Base-by-base conservation (phyloP, 2,329 filamentous ascomycete species). In the Arthrobotrys iridis region DNA sequence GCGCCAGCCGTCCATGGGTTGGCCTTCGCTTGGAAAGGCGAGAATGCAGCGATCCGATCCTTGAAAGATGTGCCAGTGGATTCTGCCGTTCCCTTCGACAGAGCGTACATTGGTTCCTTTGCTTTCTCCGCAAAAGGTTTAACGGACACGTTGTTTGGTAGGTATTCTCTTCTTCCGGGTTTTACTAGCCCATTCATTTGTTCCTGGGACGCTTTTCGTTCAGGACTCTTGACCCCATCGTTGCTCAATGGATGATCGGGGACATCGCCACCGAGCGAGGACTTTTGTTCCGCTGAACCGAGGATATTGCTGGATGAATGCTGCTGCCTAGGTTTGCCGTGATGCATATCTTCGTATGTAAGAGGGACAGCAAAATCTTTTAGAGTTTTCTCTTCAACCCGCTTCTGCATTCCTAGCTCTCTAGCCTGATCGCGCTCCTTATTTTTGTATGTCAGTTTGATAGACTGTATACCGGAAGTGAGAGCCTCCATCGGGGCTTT, bases 391-490 rank as follows among this genome's bases (percentile, higher is more conserved):
- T 66, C 68, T 4, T 50, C 60, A 18, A 66, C 13, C n/a, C 55
- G 43, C 18, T 55, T 59, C 45, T 62, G 43, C 28, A 6, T n/a
- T 7, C 58, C 63, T 5, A 22, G 26, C 50, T 73, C 68, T 18
- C 60, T 48, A 3, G 52, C 62, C 35, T 67, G 52, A n/a, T 74
- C 70, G 7, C 62, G 62, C 8, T 62, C 70, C 13, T 55, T 43
- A 22, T 74, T 74, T 45, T 63, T 74, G 37, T 74, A 74, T n/a
- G 72, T 70, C 18, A 90, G 87, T 79, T 86, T 88, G 70, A 90
- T 87, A 80, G 86, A 88, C 80, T 87, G 88, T 85, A 89, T 86
- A 0, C 86, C 85, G 35, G 83, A 84, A 0, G 87, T 86, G 74
- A 90, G 83, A 57, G 82, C 85, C 62, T 89, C 86, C 35, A 90